Base-by-base conservation (phyloP, 108 stramenopile species). In the Nitzschia sp. region DNA sequence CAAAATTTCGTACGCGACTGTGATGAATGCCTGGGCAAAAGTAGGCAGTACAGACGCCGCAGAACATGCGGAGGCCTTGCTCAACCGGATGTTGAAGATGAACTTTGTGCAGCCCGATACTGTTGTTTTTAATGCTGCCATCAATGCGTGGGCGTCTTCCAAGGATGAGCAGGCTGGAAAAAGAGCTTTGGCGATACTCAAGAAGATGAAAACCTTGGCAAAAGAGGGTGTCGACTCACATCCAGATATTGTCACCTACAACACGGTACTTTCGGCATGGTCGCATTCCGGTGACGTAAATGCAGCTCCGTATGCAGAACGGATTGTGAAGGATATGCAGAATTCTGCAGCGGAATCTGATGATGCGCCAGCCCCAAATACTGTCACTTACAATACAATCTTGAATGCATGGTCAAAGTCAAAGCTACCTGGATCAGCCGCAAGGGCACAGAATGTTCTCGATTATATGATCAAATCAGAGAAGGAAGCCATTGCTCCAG, bases 241-340 rank as follows among this genome's bases (percentile, higher is more conserved):
- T 26, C 90, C 90, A 1, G 87, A 88, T 63, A 73, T 71, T 17
- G 79, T 87, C 19, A 76, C 85, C 13, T 91, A 86, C 75, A 91
- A 88, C 62, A 80, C 82, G 19, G 74, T 84, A 8, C 68, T 92
- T 45, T 78, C 72, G 55, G 72, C 83, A 19, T 85, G 87, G 87
- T 73, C 79, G 45, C 82, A 76, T 31, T 69, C 77, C 47, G 81
- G 79, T 6, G 61, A 72, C 46, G 58, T 65, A 16, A 66, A 82
- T 73, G 86, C 89, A 16, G 80, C 85, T 0, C 33, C 57, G 1
- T 78, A 80, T 58, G 82, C 86, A 22, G 89, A 87, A 61, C 68
- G 62, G 44, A 53, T 91, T 30, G 59, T 91, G 19, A 46, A 63
- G 30, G 72, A 80, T 68, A 74, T 91, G 70, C 68, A 81, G 4